Evolutionary conservation across 345 rosid genomes (phyloP), one percentile per base, ranked within the genome.

Genomic region (Laguncularia racemosa): DNA sequence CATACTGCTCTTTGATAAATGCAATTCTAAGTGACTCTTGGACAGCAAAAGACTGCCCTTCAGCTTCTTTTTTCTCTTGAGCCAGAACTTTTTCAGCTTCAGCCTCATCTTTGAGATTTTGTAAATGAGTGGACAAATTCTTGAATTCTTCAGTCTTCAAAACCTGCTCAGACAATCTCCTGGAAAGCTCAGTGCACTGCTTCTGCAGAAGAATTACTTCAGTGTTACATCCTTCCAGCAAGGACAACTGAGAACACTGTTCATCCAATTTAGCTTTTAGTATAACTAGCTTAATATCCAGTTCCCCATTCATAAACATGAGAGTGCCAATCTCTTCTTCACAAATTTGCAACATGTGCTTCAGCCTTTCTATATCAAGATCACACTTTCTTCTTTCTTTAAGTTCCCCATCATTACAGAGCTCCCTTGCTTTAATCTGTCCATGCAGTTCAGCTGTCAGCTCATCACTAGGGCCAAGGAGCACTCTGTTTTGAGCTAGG

Each of bases 11-110:
- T 77, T 85, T 93, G 74, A 93, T 85, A 75, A 93, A 93, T 53
- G 83, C 95, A 75, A 93, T 86, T 77, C 99, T 89, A 78, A 93
- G 73, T 20, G 99, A 89, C 62, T 93, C 99, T 60, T 87, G 99
- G 78, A 78, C 73, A 43, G 84, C 86, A 61, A 65, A 74, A 23
- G 91, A 64, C 18, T 80, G 76, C 38, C 77, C 74, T 64, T 76
- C 82, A 69, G 72, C 63, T 20, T 73, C 85, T 40, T 72, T 69
- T 67, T 81, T 86, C 57, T 84, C 84, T 61, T 69, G 77, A 44
- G 86, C 84, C 56, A 71, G 82, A 50, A 46, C 59, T 68, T 68
- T 67, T 72, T 89, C 96, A 16, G 77, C 79, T n/a, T 93, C 91
- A 62, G 91, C 86, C 73, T 80, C 82, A 62, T 85, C 90, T 72